A percentile compares a stretch with the other conserved stretches of the same genome.
Evolutionary conservation across 2,329 filamentous ascomycete species (phyloP).

Genomic region (Penicillium sclerotigenum): DNA sequence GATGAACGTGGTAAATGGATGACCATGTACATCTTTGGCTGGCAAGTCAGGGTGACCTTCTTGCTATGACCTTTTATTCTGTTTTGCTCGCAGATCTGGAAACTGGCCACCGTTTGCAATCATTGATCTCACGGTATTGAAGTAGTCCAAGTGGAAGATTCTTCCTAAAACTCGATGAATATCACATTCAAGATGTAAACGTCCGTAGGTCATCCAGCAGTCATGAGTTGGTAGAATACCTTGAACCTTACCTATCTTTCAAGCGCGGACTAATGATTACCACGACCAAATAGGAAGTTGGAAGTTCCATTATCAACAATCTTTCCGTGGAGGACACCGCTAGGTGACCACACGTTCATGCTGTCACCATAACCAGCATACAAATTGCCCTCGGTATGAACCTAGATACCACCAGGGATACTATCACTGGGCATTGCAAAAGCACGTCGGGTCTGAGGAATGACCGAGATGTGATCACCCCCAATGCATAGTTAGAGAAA

Average conservation of each 20-base stretch:
- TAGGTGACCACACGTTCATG: too few relatives aligned
- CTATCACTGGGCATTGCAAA: too few relatives aligned
- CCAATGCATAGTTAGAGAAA: background rate
- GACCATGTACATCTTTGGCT: background rate
- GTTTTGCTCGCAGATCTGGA: background rate
- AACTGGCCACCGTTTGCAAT: background rate
- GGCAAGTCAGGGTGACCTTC: background rate
- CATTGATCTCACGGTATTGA: conserved; percentile 3
- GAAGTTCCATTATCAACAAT: too few relatives aligned
- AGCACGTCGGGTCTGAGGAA: too few relatives aligned
- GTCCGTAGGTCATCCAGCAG: background rate
- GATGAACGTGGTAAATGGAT: background rate
- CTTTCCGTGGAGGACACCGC: too few relatives aligned
- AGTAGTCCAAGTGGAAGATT: background rate
- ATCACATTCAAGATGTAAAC: background rate
- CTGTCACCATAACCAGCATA: too few relatives aligned
- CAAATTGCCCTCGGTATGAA: too few relatives aligned
- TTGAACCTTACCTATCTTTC: background rate
- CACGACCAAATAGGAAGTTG: too few relatives aligned
- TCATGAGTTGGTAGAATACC: too few relatives aligned
- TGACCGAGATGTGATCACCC: too few relatives aligned
- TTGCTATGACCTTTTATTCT: background rate
- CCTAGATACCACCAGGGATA: too few relatives aligned
- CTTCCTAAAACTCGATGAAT: background rate
- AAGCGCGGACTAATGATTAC: too few relatives aligned